phyloP scores from a whole-genome alignment of 108 stramenopile genomes.

The Nitzschia sp. region DNA sequence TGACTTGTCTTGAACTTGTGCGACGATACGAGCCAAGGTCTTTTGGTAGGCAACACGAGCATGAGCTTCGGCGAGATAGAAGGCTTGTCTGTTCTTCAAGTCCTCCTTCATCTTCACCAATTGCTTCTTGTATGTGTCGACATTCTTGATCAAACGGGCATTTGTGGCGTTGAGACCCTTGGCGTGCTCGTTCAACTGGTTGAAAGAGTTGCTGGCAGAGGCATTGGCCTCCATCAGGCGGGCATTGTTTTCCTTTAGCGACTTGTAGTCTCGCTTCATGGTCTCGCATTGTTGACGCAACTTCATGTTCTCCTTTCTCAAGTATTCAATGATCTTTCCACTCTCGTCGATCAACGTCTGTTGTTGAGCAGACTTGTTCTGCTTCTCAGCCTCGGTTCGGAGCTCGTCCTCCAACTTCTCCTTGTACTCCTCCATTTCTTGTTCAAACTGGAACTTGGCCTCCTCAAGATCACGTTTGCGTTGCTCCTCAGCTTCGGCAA shows the following conservation, averaged over 20 bases:
- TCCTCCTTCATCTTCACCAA: constrained; percentile 61
- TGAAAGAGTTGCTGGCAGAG: constrained; percentile 54
- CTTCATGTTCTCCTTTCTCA: constrained; percentile 50
- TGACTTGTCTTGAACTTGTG: constrained; percentile 58
- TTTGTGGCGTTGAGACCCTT: constrained; percentile 53
- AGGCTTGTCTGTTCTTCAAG: constrained; percentile 62
- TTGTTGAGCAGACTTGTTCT: constrained; percentile 48
- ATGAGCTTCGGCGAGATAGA: constrained; percentile 71
- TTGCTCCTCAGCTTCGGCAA: constrained; percentile 56
- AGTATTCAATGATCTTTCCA: constrained; percentile 67
- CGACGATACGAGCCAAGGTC: constrained; percentile 56
- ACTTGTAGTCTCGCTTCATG: constrained; percentile 40
- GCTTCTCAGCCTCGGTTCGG: constrained; percentile 23
- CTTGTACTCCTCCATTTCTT: constrained; percentile 56
- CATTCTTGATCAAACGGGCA: constrained; percentile 45
- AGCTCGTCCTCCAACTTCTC: constrained; percentile 39
- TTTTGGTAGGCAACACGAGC: constrained; percentile 65
- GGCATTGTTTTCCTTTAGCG: constrained; percentile 55
- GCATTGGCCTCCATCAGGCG: constrained; percentile 63
- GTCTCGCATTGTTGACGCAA: constrained; percentile 44
- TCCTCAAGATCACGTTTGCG: constrained; percentile 52
- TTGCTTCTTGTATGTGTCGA: constrained; percentile 50
- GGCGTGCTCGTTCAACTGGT: constrained; percentile 58
- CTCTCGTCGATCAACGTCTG: constrained; percentile 62
- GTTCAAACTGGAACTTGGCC: constrained; percentile 47